phyloP scores from a whole-genome alignment of 768 basidiomycete genomes.

The Tylopilus vinaceipallidus region DNA sequence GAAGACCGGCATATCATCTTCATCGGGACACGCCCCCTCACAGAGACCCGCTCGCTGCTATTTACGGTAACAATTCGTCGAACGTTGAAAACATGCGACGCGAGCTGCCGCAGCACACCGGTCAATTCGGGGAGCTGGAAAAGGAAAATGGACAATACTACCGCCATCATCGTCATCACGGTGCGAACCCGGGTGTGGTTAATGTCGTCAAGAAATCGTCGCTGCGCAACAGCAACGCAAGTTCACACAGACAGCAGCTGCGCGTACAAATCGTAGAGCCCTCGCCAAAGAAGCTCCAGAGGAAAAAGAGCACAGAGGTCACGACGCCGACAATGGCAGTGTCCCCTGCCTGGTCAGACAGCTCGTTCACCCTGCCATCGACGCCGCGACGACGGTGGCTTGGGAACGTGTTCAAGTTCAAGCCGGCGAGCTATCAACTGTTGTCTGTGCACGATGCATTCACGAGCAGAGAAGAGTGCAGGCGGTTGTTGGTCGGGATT shows the following conservation, averaged over 20 bases:
- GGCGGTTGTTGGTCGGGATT: slow-evolving; percentile 66
- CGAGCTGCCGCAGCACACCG: background rate
- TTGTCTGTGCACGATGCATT: slow-evolving; percentile 57
- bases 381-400: slow-evolving; percentile 73
- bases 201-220: slow-evolving; percentile 45
- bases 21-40: background rate
- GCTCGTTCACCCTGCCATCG: slow-evolving; percentile 43
- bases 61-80: slow-evolving; percentile 10
- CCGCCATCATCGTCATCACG: slow-evolving; percentile 1
- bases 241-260: slow-evolving; percentile 19
- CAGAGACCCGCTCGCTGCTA: slow-evolving; percentile 40
- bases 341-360: slow-evolving; percentile 47
- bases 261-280: slow-evolving; percentile 59
- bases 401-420: slow-evolving; percentile 84
- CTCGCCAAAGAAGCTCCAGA: slow-evolving; percentile 36
- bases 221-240: slow-evolving; percentile 32
- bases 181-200: slow-evolving; percentile 1
- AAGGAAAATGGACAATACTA: slow-evolving; percentile 68
- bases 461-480: slow-evolving; percentile 72
- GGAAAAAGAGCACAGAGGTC: slow-evolving; percentile 20
- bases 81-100: slow-evolving; percentile 2
- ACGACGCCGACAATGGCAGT: slow-evolving; percentile 18
- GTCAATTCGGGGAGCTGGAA: slow-evolving; percentile 34
- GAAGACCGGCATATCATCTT: slow-evolving; percentile 6
- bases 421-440: slow-evolving; percentile 57